These are phyloP conservation scores for Asclepias syriaca DNA, from an alignment of 257 asterid genomes.

Conservation along the genomic window DNA sequence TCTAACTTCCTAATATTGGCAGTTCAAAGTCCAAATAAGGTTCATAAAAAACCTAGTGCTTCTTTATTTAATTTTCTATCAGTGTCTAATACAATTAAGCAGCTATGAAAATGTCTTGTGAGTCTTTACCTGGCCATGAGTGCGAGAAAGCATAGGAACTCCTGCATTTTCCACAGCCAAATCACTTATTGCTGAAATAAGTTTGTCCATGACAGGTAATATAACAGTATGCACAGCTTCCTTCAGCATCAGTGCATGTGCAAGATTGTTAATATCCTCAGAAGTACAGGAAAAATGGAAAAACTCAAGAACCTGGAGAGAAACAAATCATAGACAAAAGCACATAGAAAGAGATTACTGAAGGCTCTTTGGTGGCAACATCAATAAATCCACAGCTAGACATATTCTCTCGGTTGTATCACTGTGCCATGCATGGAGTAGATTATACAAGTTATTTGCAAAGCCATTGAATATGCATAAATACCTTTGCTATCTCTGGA, in stretches of 20 bases:
- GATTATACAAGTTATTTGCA: not conserved
- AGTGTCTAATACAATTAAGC: not conserved
- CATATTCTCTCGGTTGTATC: not conserved
- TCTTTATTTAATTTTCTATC: not conserved
- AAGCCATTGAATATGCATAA: not conserved
- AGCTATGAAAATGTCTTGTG: not conserved
- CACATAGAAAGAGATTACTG: not conserved
- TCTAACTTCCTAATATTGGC: not conserved
- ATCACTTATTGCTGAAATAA: conserved; percentile 28
- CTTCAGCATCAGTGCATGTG: conserved; percentile 48
- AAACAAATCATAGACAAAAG: not conserved
- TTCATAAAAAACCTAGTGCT: not conserved
- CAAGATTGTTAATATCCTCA: conserved; percentile 53
- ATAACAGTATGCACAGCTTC: conserved; percentile 32
- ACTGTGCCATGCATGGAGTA: not conserved
- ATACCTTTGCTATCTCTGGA: conserved; percentile 67
- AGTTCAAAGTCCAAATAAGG: not conserved
- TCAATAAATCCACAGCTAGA: not conserved
- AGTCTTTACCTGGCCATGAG: conserved; percentile 46
- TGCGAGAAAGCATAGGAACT: conserved; percentile 51
- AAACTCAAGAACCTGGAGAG: conserved; percentile 42
- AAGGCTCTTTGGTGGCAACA: not conserved
- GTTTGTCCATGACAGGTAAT: conserved; percentile 38
- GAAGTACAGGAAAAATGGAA: conserved; percentile 55
- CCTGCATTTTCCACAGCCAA: conserved; percentile 33